phyloP scores from a whole-genome alignment of 805 yeast species.

The Saturnispora besseyi region DNA sequence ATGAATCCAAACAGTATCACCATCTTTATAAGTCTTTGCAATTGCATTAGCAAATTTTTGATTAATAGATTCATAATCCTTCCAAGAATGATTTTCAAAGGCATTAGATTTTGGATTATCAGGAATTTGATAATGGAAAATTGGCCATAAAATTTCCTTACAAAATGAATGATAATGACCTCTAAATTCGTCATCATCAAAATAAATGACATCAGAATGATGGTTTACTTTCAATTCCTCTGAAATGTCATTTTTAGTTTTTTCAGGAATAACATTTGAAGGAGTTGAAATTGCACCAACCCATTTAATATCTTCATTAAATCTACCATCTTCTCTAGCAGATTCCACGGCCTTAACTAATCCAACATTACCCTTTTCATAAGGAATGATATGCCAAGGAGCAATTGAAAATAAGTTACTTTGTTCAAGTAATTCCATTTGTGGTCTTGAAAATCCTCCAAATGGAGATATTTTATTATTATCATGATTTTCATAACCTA shows the following conservation, averaged over 20 bases:
- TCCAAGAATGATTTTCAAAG: slow-evolving; percentile 94
- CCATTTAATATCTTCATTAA: slow-evolving; percentile 44
- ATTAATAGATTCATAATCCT: slow-evolving; percentile 66
- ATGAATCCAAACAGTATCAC: slow-evolving; percentile 85
- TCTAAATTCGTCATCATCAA: slow-evolving; percentile 71
- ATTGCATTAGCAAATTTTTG: slow-evolving; percentile 72
- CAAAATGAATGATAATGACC: slow-evolving; percentile 91
- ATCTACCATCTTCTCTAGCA: slow-evolving; percentile 34
- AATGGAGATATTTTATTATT: slow-evolving; percentile 43
- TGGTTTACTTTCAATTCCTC: slow-evolving; percentile 38
- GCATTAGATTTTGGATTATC: slow-evolving; percentile 91
- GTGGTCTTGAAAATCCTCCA: slow-evolving; percentile 68
- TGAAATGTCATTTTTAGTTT: slow-evolving; percentile 47
- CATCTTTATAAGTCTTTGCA: slow-evolving; percentile 55
- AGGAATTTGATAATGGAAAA: slow-evolving; percentile 86
- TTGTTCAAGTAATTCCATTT: slow-evolving; percentile 31
- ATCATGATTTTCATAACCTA: not conserved
- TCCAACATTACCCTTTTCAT: slow-evolving; percentile 78
- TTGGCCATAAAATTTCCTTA: slow-evolving; percentile 94
- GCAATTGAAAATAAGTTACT: slow-evolving; percentile 46
- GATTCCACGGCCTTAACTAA: slow-evolving; percentile 72
- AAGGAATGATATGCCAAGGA: slow-evolving; percentile 68
- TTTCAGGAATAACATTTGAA: slow-evolving; percentile 63
- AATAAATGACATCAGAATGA: slow-evolving; percentile 55
- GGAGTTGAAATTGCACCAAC: slow-evolving; percentile 92